Evolutionary conservation across 768 basidiomycete genomes (phyloP), one percentile per base, ranked within the genome.

Genomic region (Boletus rubropictus): DNA sequence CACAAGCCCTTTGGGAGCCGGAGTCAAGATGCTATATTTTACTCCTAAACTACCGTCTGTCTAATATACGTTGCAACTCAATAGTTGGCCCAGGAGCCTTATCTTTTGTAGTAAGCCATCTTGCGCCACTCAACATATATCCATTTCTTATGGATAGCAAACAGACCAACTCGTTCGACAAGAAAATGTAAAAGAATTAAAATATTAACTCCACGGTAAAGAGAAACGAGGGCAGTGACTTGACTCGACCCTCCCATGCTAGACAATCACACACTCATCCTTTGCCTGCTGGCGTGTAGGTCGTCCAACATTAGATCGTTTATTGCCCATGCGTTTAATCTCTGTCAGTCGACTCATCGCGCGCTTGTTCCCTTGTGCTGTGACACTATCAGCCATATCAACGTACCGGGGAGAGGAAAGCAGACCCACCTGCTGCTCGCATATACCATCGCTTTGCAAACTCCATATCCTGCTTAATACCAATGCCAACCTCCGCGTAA

Each of bases 401-500:
- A 43, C 36, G 40, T 11, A 36, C 22, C 28, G 34, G 25, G 8
- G 29, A 24, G 41, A 34, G 1, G 31, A 35, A 46, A 17, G 45
- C 7, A 25, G 35, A 72, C 86, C 40, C 59, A 97, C 95, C 94
- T 57, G 96, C 96, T 29, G 96, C 94, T 35, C 96, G 81, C 91
- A 97, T 96, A 67, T 99, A 99, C 94, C 95, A 98, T 56, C 88
- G 79, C 69, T 95, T 97, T 17, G 96, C 93, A 65, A 93, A 85
- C 50, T 98, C 95, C 38, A 92, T 68, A 59, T 99, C 95, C 60
- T 90, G 88, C 72, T 95, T 95, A 64, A 95, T 86, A 27, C 96
- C 96, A 55, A 99, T 99, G 3, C 94, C 96, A 10, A 94, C 86
- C 67, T 98, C 96, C 0, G 92, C 90, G 65, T 98, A 99, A 68